Evolutionary conservation across 306 rosid genomes (phyloP), one percentile per base, ranked within the genome.

Genomic region (Malus sieversii): DNA sequence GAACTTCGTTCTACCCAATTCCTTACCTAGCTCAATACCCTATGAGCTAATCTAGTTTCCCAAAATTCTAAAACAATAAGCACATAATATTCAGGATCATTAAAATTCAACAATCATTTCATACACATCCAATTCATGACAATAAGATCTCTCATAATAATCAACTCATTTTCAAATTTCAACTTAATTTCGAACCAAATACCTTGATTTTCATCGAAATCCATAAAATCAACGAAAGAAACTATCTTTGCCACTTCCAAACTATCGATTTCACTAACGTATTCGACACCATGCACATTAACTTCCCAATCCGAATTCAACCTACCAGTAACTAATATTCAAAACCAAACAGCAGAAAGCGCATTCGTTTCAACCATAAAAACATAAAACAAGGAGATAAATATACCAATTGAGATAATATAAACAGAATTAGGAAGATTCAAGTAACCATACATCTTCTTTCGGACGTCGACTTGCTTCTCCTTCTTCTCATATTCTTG

Each of bases 401-500:
- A 6, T 45, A 25, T 10, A 38, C n/a, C 11, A 5, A 15, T 32
- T 19, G 44, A 20, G 5, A 27, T 14, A 69, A 44, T 3, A 59
- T 48, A 71, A 30, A 32, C 13, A 45, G 16, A 55, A 61, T 19
- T 3, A 59, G 14, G 9, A 57, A 25, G 42, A 76, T 22, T 66
- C 5, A 27, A 73, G 52, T 6, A 78, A 61, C 76, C 70, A 58
- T 87, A 93, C 98, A 93, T 93, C 82, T 93, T 93, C 90, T 84
- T 93, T 18, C 98, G 97, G 85, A 93, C 83, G 1, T 93, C 98
- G 57, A 93, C 93, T 85, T 90, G 98, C 89, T 88, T 91, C 83
- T 93, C 88, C 76, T 91, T 93, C 78, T 92, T 90, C 84, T 93
- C 97, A 58, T 91, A 93, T 84, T 93, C 98, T 65, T 93, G 98